Evolutionary conservation across 768 basidiomycete species (phyloP).

Genomic region (Asterophora lycoperdoides): DNA sequence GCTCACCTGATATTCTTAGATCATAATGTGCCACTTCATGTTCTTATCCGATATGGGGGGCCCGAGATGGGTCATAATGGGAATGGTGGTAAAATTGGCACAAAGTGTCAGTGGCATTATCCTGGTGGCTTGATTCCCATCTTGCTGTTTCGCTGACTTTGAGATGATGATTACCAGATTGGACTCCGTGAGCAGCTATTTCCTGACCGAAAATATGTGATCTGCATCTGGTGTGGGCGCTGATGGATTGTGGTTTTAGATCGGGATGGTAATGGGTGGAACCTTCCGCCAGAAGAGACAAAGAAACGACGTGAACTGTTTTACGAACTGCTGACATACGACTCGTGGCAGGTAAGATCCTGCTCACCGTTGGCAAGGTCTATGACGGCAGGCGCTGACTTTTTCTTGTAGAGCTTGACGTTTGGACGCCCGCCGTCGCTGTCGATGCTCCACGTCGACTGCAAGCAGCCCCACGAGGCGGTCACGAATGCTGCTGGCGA

Average conservation of each 20-base stretch:
- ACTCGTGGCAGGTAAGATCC: conserved; percentile 60
- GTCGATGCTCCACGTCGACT: conserved; percentile 51
- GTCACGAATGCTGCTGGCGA: conserved; percentile 44
- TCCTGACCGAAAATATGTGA: conserved; percentile 6
- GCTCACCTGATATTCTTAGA: conserved; percentile 31
- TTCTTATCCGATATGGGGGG: conserved; percentile 49
- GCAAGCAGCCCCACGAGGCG: conserved; percentile 46
- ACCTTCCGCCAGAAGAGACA: conserved; percentile 51
- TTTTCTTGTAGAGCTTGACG: conserved; percentile 51
- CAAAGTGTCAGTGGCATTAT: conserved; percentile 48
- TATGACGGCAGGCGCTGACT: not conserved
- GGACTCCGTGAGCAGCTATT: conserved; percentile 54
- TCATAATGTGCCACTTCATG: conserved; percentile 55
- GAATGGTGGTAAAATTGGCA: conserved; percentile 64
- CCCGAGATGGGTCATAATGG: conserved; percentile 68
- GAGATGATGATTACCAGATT: conserved; percentile 34
- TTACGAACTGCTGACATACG: conserved; percentile 65
- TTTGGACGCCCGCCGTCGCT: conserved; percentile 71
- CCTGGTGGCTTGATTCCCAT: conserved; percentile 9
- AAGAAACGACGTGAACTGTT: conserved; percentile 55
- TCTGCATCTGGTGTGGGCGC: conserved; percentile 1
- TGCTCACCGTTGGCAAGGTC: not conserved
- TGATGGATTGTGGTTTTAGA: conserved; percentile 34
- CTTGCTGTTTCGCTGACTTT: conserved; percentile 15
- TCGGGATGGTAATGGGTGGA: conserved; percentile 66